Conservation (phyloP, 164 flowering plant species). For the Tetracentron sinense region DNA sequence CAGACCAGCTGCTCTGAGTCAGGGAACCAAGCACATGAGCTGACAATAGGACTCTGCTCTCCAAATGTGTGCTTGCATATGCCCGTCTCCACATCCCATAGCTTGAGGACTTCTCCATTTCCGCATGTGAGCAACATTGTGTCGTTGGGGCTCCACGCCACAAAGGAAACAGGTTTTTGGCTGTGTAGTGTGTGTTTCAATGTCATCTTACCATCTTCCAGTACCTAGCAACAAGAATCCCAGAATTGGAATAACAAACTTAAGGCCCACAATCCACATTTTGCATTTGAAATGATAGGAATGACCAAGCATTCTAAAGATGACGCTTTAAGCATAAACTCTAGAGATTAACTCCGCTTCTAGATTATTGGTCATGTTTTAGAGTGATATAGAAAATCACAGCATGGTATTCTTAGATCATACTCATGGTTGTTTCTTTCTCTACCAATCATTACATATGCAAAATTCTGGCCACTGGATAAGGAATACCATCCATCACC, state of each 20-base stretch:
- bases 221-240: conserved; percentile 39
- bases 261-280: background rate
- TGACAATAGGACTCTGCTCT: conserved; percentile 49
- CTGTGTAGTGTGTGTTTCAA: conserved; percentile 50
- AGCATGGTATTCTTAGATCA: too few species aligned
- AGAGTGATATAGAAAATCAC: too few species aligned
- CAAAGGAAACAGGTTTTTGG: conserved; percentile 72
- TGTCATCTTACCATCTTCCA: conserved; percentile 45
- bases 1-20: conserved; percentile 71
- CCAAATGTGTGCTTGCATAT: conserved; percentile 73
- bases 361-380: too few species aligned
- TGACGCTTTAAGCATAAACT: background rate
- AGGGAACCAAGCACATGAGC: conserved; percentile 96
- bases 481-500: too few species aligned
- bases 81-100: conserved; percentile 92
- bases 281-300: background rate
- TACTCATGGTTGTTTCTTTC: too few species aligned
- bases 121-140: conserved; percentile 88
- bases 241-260: background rate
- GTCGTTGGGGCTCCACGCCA: conserved; percentile 95
- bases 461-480: too few species aligned
- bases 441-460: too few species aligned
- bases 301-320: background rate
- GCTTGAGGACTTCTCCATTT: conserved; percentile 67
- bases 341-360: background rate